phyloP scores from a whole-genome alignment of 495 filamentous ascomycete species.

The Aspergillus homomorphus region DNA sequence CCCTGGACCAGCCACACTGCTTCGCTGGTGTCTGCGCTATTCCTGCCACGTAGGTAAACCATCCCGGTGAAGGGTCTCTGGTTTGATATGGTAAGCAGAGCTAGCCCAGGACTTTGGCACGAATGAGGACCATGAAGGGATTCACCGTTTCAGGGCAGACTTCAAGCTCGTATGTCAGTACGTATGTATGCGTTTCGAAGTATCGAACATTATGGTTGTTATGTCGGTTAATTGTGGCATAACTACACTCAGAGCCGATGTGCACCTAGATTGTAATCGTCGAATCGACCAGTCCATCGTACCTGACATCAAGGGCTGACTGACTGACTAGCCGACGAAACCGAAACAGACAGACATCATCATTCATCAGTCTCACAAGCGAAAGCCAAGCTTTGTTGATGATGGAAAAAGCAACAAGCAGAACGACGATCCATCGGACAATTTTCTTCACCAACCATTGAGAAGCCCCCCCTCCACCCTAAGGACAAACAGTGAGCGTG shows the following conservation, averaged over 20 bases:
- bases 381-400: slow-evolving; percentile 24
- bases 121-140: too few species aligned
- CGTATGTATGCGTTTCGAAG: too few species aligned
- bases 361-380: background rate
- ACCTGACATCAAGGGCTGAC: background rate
- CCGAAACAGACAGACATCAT: background rate
- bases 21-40: slow-evolving; percentile 4
- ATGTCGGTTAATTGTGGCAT: too few species aligned
- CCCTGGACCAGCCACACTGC: slow-evolving; percentile 11
- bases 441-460: slow-evolving; percentile 13
- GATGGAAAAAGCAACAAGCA: slow-evolving; percentile 3
- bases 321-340: too few species aligned
- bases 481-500: too few species aligned
- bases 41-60: slow-evolving; percentile 14
- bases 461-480: background rate
- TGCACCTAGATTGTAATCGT: background rate
- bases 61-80: too few species aligned
- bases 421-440: slow-evolving; percentile 21
- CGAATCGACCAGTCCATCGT: background rate
- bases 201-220: too few species aligned
- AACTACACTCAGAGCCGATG: background rate
- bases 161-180: too few species aligned
- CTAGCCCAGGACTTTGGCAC: too few species aligned
- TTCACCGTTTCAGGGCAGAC: too few species aligned
- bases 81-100: too few species aligned